Evolutionary conservation across 805 yeast species (phyloP).

Genomic region (Helenozyma rhizophorensis): DNA sequence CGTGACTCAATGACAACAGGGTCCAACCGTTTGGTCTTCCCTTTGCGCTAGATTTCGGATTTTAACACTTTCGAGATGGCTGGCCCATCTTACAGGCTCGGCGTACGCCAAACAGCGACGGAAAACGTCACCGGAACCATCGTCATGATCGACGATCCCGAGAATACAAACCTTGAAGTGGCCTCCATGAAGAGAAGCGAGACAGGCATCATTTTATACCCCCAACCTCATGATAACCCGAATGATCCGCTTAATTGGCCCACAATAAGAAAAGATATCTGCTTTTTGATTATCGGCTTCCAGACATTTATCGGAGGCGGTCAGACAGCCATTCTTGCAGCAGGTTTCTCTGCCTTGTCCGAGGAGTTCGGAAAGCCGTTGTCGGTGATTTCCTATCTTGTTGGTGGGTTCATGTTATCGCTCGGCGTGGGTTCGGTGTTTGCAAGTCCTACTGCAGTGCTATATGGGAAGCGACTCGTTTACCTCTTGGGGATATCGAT

Average conservation of each 20-base stretch:
- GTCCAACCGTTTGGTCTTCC: too few species aligned
- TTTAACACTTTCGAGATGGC: too few species aligned
- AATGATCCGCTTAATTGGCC: constrained; percentile 71
- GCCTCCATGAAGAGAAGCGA: constrained; percentile 39
- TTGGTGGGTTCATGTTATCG: constrained; percentile 56
- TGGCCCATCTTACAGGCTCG: constrained; percentile 19
- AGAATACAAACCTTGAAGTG: constrained; percentile 8
- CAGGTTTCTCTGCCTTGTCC: constrained; percentile 44
- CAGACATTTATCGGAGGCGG: constrained; percentile 61
- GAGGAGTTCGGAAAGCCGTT: constrained; percentile 40
- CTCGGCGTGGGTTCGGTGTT: constrained; percentile 56
- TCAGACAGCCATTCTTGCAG: constrained; percentile 56
- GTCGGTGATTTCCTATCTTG: constrained; percentile 46
- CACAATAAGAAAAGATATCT: constrained; percentile 51
- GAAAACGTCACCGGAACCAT: constrained; percentile 49
- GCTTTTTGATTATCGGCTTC: constrained; percentile 49
- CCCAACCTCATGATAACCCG: constrained; percentile 61
- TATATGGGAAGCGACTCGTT: constrained; percentile 55
- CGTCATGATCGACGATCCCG: constrained; percentile 33
- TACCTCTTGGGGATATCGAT: constrained; percentile 46
- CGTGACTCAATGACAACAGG: too few species aligned
- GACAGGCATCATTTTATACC: constrained; percentile 48
- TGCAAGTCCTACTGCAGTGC: constrained; percentile 53
- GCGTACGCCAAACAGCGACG: constrained; percentile 39
- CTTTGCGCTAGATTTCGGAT: too few species aligned